Evolutionary conservation across 2,329 filamentous ascomycete genomes (phyloP).

Genomic region (Cordyceps sp.): DNA sequence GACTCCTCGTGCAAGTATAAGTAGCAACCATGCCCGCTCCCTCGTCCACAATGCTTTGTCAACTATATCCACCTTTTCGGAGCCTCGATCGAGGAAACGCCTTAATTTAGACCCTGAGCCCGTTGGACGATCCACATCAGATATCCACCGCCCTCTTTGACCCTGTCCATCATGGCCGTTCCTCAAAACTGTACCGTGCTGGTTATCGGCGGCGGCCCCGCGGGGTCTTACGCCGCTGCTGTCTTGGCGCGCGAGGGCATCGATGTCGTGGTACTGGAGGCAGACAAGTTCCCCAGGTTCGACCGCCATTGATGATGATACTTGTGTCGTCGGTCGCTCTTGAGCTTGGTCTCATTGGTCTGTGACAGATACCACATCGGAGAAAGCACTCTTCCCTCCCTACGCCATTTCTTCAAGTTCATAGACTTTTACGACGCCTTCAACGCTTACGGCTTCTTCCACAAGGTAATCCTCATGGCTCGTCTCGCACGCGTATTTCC

Average conservation of each 20-base stretch:
- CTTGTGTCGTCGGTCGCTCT: not conserved
- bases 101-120: no score
- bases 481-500: not conserved
- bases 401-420: conserved; percentile 25
- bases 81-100: no score
- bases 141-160: not conserved
- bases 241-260: conserved; percentile 5
- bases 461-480: conserved; percentile 14
- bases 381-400: conserved; percentile 18
- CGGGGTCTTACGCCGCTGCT: conserved; percentile 6
- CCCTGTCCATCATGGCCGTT: conserved; percentile 1
- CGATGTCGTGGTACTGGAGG: conserved; percentile 4
- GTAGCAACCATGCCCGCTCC: no score
- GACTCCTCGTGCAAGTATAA: no score
- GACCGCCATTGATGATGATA: not conserved
- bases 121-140: no score
- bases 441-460: conserved; percentile 19
- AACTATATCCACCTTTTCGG: no score
- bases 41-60: no score
- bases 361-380: conserved; percentile 16
- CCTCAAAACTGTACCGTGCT: not conserved
- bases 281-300: conserved; percentile 5
- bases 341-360: not conserved
- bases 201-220: conserved; percentile 5
- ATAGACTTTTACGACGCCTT: conserved; percentile 24